These are phyloP conservation scores for Xylariaceae sp. DNA, from an alignment of 2,329 filamentous ascomycete species.

Conservation along the genomic window DNA sequence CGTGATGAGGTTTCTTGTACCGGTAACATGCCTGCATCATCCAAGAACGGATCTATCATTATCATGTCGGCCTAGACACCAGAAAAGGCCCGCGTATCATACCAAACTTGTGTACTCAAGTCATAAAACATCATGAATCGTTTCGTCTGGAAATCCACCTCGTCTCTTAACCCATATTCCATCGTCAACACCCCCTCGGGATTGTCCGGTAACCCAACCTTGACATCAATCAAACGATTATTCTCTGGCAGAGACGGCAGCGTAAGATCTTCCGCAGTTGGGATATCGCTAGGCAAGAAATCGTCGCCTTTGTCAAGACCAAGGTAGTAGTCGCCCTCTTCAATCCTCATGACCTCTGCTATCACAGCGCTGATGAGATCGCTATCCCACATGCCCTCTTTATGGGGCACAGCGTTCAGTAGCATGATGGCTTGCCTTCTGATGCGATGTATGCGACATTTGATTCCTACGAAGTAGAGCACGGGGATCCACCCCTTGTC, in stretches of 20 bases:
- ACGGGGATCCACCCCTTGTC: constrained; percentile 44
- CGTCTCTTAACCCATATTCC: constrained; percentile 2
- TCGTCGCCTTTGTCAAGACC: constrained; percentile 6
- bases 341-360: constrained; percentile 12
- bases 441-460: constrained; percentile 42
- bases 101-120: constrained; percentile 4
- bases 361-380: constrained; percentile 5
- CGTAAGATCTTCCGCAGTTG: constrained; percentile 8
- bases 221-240: constrained; percentile 11
- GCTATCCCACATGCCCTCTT: constrained; percentile 17
- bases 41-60: too few species aligned
- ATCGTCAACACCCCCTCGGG: constrained; percentile 8
- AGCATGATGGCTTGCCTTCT: constrained; percentile 31
- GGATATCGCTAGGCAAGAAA: constrained; percentile 6
- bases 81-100: neutral
- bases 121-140: constrained; percentile 7
- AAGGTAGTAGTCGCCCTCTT: constrained; percentile 12
- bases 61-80: too few species aligned
- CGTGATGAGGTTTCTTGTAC: too few species aligned
- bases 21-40: too few species aligned
- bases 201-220: constrained; percentile 11
- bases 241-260: constrained; percentile 12
- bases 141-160: neutral
- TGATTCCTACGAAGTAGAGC: constrained; percentile 43
- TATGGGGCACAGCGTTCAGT: constrained; percentile 9